phyloP scores from a whole-genome alignment of 2,329 filamentous ascomycete species.

The Diaporthe sp. region DNA sequence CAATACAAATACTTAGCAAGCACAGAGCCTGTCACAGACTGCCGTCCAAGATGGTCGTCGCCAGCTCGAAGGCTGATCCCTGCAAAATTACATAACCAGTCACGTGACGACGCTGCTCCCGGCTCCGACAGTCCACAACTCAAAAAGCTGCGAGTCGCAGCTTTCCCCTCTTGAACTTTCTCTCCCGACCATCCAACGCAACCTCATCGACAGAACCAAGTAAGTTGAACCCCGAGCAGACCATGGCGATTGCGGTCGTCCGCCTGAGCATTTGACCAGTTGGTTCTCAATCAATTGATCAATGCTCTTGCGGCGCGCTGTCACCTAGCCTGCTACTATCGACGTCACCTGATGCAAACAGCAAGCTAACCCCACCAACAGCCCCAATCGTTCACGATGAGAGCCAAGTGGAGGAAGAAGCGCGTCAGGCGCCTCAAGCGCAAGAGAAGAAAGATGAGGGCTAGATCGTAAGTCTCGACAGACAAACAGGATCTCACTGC shows the following conservation, averaged over 20 bases:
- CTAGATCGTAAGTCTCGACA: constrained; percentile 83
- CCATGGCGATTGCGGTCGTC: background rate
- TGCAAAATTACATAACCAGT: background rate
- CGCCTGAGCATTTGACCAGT: constrained; percentile 9
- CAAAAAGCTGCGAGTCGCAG: constrained; percentile 46
- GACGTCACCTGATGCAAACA: constrained; percentile 30
- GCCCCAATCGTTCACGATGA: constrained; percentile 70
- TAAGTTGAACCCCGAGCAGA: constrained; percentile 46
- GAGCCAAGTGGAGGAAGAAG: constrained; percentile 99
- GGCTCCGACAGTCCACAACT: constrained; percentile 25
- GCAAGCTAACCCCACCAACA: constrained; percentile 46
- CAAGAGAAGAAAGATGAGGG: constrained; percentile 99
- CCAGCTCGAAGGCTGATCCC: constrained; percentile 4
- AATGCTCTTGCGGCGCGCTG: constrained; percentile 13
- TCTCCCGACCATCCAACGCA: constrained; percentile 58
- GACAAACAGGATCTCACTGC: background rate
- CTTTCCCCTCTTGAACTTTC: constrained; percentile 47
- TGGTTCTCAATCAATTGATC: constrained; percentile 28
- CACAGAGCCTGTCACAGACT: background rate
- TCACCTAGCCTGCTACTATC: constrained; percentile 29
- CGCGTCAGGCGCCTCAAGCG: constrained; percentile 98
- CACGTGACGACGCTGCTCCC: background rate
- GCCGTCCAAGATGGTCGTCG: background rate
- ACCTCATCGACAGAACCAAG: constrained; percentile 61
- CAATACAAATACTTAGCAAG: background rate